phyloP scores from a whole-genome alignment of 2,329 filamentous ascomycete species.

The Calonectria henricotiae region DNA sequence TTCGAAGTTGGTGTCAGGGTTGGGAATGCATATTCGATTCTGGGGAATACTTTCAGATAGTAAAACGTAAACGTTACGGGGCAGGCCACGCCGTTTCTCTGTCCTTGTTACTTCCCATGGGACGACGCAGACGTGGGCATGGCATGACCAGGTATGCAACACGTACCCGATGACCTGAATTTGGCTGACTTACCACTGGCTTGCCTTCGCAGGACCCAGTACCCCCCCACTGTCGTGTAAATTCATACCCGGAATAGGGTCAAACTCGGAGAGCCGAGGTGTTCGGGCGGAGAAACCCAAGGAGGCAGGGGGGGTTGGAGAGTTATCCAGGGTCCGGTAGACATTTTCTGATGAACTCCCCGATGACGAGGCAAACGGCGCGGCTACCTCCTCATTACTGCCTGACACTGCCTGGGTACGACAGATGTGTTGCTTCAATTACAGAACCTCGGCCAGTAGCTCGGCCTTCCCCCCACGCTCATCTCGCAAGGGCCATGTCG shows the following conservation, averaged over 20 bases:
- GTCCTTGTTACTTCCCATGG: constrained; percentile 23
- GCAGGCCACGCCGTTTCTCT: constrained; percentile 22
- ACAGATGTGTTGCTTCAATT: constrained; percentile 30
- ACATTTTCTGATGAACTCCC: constrained; percentile 32
- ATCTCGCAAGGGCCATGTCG: constrained; percentile 47
- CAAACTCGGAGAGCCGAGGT: constrained; percentile 25
- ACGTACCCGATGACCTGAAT: constrained; percentile 29
- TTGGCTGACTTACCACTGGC: constrained; percentile 15
- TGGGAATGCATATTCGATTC: background rate
- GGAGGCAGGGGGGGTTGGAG: constrained; percentile 12
- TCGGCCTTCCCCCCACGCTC: constrained; percentile 42
- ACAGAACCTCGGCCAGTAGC: constrained; percentile 36
- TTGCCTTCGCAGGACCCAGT: constrained; percentile 12
- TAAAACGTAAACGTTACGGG: constrained; percentile 26
- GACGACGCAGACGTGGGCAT: constrained; percentile 26
- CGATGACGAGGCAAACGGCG: constrained; percentile 26
- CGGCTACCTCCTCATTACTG: constrained; percentile 12
- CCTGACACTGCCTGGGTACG: constrained; percentile 34
- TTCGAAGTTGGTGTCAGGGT: background rate
- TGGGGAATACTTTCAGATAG: background rate
- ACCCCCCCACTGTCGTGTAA: constrained; percentile 26
- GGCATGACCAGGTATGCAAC: constrained; percentile 28
- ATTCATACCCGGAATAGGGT: constrained; percentile 20
- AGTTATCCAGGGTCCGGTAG: constrained; percentile 14
- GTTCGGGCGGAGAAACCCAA: constrained; percentile 24